A percentile compares a stretch with the other conserved stretches of the same genome.
Conservation (phyloP, 805 yeast species). For the Wickerhamiella siamensis region DNA sequence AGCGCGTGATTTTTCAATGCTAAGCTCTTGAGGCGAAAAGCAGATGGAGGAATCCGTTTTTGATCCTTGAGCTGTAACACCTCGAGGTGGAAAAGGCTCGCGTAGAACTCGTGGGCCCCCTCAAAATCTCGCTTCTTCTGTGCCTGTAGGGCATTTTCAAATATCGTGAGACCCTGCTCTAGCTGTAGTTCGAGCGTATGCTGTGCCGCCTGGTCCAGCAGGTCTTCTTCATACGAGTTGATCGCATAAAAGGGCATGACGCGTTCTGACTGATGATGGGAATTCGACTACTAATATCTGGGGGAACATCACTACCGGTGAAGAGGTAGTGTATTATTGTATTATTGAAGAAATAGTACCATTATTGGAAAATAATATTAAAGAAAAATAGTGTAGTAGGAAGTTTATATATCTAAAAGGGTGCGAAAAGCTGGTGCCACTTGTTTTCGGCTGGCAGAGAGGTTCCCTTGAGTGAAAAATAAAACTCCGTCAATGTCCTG, state of each 20-base stretch:
- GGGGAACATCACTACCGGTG: too few relatives aligned
- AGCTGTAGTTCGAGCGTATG: slow-evolving; percentile 83
- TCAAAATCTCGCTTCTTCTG: slow-evolving; percentile 39
- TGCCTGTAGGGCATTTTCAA: slow-evolving; percentile 50
- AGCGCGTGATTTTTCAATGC: slow-evolving; percentile 73
- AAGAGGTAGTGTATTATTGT: too few relatives aligned
- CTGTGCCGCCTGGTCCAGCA: slow-evolving; percentile 59
- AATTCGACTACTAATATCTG: too few relatives aligned
- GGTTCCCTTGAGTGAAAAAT: slow-evolving; percentile 36
- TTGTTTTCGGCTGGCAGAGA: slow-evolving; percentile 66
- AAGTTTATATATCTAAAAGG: slow-evolving; percentile 5
- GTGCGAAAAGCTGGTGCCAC: slow-evolving; percentile 50
- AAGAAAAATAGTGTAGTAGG: too few relatives aligned
- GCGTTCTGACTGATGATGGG: not conserved
- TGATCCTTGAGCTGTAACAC: slow-evolving; percentile 32
- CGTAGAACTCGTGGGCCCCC: slow-evolving; percentile 42
- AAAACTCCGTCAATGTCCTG: slow-evolving; percentile 10
- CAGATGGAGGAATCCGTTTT: slow-evolving; percentile 43
- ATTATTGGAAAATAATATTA: too few relatives aligned
- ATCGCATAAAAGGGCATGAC: slow-evolving; percentile 49
- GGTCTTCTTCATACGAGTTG: slow-evolving; percentile 61
- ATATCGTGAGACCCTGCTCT: slow-evolving; percentile 69
- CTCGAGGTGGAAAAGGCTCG: slow-evolving; percentile 50
- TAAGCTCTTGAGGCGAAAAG: slow-evolving; percentile 60
- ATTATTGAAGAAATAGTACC: too few relatives aligned